These are phyloP conservation scores for Moniliophthora roreri DNA, from an alignment of 1,284 basidiomycete genomes.

Conservation along the genomic window DNA sequence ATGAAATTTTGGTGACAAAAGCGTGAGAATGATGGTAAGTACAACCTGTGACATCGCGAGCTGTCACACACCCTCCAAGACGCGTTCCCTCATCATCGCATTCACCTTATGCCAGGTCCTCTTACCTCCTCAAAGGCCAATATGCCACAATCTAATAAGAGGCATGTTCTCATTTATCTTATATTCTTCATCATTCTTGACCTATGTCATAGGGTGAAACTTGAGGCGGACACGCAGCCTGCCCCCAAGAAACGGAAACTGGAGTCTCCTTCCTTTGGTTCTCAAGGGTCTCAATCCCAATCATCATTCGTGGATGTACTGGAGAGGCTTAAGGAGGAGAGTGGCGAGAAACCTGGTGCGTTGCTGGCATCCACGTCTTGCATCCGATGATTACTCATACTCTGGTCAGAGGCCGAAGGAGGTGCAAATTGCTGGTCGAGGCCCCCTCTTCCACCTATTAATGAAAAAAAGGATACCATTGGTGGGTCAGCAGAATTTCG, in stretches of 20 bases:
- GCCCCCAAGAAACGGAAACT: slow-evolving; percentile 14
- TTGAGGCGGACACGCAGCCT: slow-evolving; percentile 5
- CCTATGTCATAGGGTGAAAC: slow-evolving; percentile 4
- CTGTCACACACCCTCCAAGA: neutral
- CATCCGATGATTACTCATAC: neutral
- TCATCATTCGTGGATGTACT: slow-evolving; percentile 78
- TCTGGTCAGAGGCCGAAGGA: slow-evolving; percentile 59
- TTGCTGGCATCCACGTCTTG: neutral
- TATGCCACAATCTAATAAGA: neutral
- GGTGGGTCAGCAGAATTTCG: slow-evolving; percentile 30
- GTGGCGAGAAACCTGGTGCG: slow-evolving; percentile 45
- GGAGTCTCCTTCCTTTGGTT: slow-evolving; percentile 3
- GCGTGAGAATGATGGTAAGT: neutral
- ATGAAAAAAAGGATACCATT: slow-evolving; percentile 65
- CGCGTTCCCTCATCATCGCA: neutral
- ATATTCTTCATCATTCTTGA: no score
- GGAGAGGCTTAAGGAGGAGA: slow-evolving; percentile 71
- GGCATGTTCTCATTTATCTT: neutral
- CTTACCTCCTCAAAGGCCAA: slow-evolving; percentile 2
- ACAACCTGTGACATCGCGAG: neutral
- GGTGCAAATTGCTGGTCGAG: slow-evolving; percentile 80
- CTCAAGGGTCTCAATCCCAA: slow-evolving; percentile 7
- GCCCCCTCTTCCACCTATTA: slow-evolving; percentile 56
- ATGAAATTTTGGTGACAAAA: neutral
- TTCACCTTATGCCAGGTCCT: slow-evolving; percentile 2